Conservation (phyloP, 208 protist species). For the Borovskyia barvae region DNA sequence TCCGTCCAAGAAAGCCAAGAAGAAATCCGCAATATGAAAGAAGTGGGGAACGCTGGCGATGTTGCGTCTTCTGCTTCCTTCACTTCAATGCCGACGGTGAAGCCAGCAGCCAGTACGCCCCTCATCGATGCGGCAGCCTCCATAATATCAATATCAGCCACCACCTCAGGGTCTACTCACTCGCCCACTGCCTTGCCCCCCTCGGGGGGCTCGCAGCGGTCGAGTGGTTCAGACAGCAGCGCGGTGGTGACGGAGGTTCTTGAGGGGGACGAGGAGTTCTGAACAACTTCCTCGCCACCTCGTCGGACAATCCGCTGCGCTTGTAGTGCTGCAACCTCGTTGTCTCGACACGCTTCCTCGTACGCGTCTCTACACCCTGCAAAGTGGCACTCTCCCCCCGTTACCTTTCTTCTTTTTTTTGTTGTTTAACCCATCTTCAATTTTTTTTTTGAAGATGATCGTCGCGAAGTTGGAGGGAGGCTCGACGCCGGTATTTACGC, state of each 20-base stretch:
- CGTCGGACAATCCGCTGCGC: too few relatives aligned
- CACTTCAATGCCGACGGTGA: too few relatives aligned
- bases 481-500: too few relatives aligned
- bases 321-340: background rate
- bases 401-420: conserved; percentile 5
- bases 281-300: background rate
- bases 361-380: background rate
- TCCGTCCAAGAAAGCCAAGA: conserved; percentile 3
- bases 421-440: conserved; percentile 4
- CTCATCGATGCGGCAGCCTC: too few relatives aligned
- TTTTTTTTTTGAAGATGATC: background rate
- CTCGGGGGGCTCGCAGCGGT: background rate
- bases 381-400: background rate
- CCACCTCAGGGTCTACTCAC: too few relatives aligned
- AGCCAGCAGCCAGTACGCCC: too few relatives aligned
- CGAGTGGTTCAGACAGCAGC: conserved; percentile 10
- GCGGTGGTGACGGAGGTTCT: conserved; percentile 14
- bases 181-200: background rate
- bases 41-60: too few relatives aligned
- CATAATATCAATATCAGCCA: too few relatives aligned
- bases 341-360: background rate
- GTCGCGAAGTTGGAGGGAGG: background rate
- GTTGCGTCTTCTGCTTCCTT: too few relatives aligned
- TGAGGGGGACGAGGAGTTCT: conserved; percentile 6
- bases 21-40: too few relatives aligned